These are phyloP conservation scores for Ustilago hordei DNA, from an alignment of 1,284 basidiomycete genomes.

Conservation along the genomic window DNA sequence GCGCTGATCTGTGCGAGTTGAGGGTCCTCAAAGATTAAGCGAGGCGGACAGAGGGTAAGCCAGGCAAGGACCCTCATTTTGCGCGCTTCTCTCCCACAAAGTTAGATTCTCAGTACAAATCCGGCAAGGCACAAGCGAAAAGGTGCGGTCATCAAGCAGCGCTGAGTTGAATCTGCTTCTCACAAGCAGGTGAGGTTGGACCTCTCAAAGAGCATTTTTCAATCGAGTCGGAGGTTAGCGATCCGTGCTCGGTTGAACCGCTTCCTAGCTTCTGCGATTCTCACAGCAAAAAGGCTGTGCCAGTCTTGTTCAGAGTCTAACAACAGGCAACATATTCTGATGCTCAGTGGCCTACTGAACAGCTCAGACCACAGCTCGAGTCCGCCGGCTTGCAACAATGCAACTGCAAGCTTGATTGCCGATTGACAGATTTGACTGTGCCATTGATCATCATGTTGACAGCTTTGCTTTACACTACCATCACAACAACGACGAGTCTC, in stretches of 20 bases:
- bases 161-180: background rate
- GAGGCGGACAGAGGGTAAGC: constrained; percentile 4
- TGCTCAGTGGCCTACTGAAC: background rate
- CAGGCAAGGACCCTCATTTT: constrained; percentile 17
- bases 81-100: constrained; percentile 10
- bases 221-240: constrained; percentile 19
- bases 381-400: background rate
- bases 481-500: constrained; percentile 7
- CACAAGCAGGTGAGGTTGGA: background rate
- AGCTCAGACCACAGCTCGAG: background rate
- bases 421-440: constrained; percentile 1
- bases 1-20: constrained; percentile 32
- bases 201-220: no score
- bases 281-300: background rate
- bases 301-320: background rate
- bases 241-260: constrained; percentile 26
- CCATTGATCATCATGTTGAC: background rate
- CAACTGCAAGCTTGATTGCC: background rate
- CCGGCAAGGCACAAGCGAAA: constrained; percentile 16
- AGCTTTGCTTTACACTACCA: background rate
- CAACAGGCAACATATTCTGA: background rate
- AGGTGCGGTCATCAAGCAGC: constrained; percentile 42
- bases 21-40: constrained; percentile 9
- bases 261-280: background rate
- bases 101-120: constrained; percentile 13